Evolutionary conservation across 441 rosid species (phyloP), one percentile per base, ranked within the genome.

Genomic region (Adansonia rubrostipa): DNA sequence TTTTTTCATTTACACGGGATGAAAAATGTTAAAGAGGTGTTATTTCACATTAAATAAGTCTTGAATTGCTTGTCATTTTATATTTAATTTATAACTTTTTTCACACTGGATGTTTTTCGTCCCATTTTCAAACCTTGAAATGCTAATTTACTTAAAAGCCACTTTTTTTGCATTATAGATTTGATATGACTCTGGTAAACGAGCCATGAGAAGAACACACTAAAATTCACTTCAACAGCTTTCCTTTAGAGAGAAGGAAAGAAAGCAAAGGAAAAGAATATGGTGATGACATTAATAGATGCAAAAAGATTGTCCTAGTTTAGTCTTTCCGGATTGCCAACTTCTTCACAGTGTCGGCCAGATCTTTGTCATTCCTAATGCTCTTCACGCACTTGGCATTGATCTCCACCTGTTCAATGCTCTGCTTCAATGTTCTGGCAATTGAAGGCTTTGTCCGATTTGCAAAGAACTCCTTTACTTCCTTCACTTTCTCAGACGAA

Each of bases 381-480:
- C 11, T 68, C 1, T 47, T 36, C 48, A 88, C 98, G 96, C 97
- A 96, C 57, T 80, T 90, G 10, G 98, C 92, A 40, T 91, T 96
- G 56, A 96, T 92, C 76, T 75, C 71, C 28, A 94, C 93, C 69
- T 84, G 84, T 69, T 96, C 99, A 19, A 93, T 78, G 89, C 99
- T 92, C 89, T 96, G 97, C 91, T 92, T 96, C 92, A 96, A 83
- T 63, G 99, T 94, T 84, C 99, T 92, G 15, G 87, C 85, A 57
- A 93, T 87, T 1, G 94, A 84, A 47, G 94, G 92, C 80, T 74
- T 86, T 0, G 85, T 19, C 4, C 94, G 89, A 67, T 83, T 85
- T 60, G 89, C 85, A 76, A 92, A 94, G 91, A 85, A 94, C 82
- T 88, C 90, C 84, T 88, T 93, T 40, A 90, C 84, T 87, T 94